Base-by-base conservation (phyloP, 2,329 filamentous ascomycete genomes). In the Pseudogymnoascus destructans region DNA sequence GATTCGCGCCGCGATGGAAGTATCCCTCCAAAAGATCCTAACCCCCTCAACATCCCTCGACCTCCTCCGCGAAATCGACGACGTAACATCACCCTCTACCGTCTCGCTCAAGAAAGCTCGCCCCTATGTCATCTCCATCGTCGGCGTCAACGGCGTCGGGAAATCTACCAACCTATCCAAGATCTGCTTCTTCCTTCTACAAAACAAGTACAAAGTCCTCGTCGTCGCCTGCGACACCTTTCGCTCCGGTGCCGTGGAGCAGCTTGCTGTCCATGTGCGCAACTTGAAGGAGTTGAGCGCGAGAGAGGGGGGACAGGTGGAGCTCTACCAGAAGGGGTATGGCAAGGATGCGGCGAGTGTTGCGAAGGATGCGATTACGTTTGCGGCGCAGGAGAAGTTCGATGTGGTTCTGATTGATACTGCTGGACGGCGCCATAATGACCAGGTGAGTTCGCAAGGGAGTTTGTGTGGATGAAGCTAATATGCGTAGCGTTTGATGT, bases 131-230 rank as follows among this genome's bases (percentile, higher is more conserved):
- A 95, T 98, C 70, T 96, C 90, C 59, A 95, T 98, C 61, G 93
- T 98, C 42, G 93, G 93, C 62, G 93, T 98, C 69, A 98, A 98
- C 71, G 93, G 93, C 58, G 93, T 98, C 35, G 93, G 93, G 68
- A 98, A 98, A 75, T 96, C 91, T 13, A 98, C 93, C 57, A 97
- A 96, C 70, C 78, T 98, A 35, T 92, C 89, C 71, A 98, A 98
- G 73, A 95, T 98, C 64, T 95, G 91, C 72, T 98, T 93, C 74
- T 98, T 98, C 75, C 78, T 98, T 35, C 78, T 98, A 30, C 92
- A 98, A 72, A 98, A 98, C 76, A 91, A 95, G 70, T 95, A 95
- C 76, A 87, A 87, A 68, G 90, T 98, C 13, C 80, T 98, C 59
- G 89, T 98, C 64, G 92, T 89, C 11, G 92, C 93, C 8, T 93